Conservation (phyloP, 352 stramenopile species). For the Phytophthora pini region DNA sequence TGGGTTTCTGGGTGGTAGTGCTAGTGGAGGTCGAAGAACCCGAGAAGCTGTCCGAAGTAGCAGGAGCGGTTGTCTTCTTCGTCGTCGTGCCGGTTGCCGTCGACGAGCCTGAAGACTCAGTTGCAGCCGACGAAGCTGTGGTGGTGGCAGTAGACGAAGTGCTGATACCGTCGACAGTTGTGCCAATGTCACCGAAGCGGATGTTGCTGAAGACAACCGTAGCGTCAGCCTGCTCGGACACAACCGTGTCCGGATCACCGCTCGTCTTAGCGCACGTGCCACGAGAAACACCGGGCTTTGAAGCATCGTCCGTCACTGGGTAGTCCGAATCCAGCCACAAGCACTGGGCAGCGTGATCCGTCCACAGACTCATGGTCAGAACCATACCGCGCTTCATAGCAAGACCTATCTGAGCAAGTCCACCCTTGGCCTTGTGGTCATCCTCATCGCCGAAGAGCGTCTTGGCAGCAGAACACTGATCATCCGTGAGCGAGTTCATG, state of each 20-base stretch:
- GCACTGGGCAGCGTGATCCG: conserved; percentile 55
- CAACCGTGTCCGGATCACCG: conserved; percentile 46
- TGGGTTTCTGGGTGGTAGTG: not conserved
- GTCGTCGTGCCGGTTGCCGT: not conserved
- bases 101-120: conserved; percentile 1
- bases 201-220: conserved; percentile 58
- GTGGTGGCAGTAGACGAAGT: not conserved
- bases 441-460: conserved; percentile 52
- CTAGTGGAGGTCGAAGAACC: conserved; percentile 11
- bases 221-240: conserved; percentile 46
- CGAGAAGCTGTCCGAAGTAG: conserved; percentile 4
- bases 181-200: conserved; percentile 56
- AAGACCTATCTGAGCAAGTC: conserved; percentile 49
- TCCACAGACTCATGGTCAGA: conserved; percentile 73
- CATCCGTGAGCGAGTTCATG: conserved; percentile 33
- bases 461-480: conserved; percentile 28
- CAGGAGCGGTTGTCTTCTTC: conserved; percentile 8
- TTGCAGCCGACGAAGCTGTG: not conserved
- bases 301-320: conserved; percentile 38
- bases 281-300: conserved; percentile 48
- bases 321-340: conserved; percentile 74
- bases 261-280: conserved; percentile 53
- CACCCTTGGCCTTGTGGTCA: conserved; percentile 43
- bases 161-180: conserved; percentile 39
- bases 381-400: conserved; percentile 64